Percentiles rank a stretch among this genome's conserved stretches.
Evolutionary conservation across 306 rosid genomes (phyloP).

Genomic region (Geum urbanum): DNA sequence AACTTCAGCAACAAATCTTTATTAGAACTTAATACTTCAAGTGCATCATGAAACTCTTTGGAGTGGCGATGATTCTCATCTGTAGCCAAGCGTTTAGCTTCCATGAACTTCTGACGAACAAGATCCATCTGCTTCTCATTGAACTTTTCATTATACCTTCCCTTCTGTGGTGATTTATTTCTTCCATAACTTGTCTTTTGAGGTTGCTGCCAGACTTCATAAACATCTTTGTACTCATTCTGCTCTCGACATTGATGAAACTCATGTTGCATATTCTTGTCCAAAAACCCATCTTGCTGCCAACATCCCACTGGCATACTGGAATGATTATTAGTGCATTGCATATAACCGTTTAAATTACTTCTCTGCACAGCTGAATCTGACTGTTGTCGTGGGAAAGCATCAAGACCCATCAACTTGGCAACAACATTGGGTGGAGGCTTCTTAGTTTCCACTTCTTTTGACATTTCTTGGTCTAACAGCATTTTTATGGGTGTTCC

Average conservation of each 20-base stretch:
- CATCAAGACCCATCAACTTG: slow-evolving; percentile 90
- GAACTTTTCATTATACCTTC: slow-evolving; percentile 42
- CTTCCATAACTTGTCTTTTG: slow-evolving; percentile 42
- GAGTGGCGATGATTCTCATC: slow-evolving; percentile 67
- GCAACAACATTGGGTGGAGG: slow-evolving; percentile 80
- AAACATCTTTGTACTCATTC: slow-evolving; percentile 46
- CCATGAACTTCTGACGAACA: slow-evolving; percentile 64
- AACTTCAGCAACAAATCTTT: slow-evolving; percentile 61
- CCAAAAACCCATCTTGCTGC: slow-evolving; percentile 46
- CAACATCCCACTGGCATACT: slow-evolving; percentile 43
- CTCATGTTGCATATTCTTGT: slow-evolving; percentile 46
- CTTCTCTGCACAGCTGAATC: slow-evolving; percentile 51
- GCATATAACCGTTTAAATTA: slow-evolving; percentile 44
- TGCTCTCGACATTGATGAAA: slow-evolving; percentile 42
- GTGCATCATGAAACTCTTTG: slow-evolving; percentile 68
- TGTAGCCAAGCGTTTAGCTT: slow-evolving; percentile 59
- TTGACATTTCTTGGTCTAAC: slow-evolving; percentile 77
- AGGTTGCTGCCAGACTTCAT: slow-evolving; percentile 74
- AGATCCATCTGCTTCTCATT: slow-evolving; percentile 63
- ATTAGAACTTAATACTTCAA: slow-evolving; percentile 81
- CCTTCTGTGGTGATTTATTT: slow-evolving; percentile 61
- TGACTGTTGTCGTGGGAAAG: slow-evolving; percentile 50
- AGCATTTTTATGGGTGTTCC: slow-evolving; percentile 70
- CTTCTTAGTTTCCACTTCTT: slow-evolving; percentile 52
- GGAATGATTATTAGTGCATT: slow-evolving; percentile 37